Base-by-base conservation (phyloP, 2,329 filamentous ascomycete species). In the Penicillium aurantiogriseum region DNA sequence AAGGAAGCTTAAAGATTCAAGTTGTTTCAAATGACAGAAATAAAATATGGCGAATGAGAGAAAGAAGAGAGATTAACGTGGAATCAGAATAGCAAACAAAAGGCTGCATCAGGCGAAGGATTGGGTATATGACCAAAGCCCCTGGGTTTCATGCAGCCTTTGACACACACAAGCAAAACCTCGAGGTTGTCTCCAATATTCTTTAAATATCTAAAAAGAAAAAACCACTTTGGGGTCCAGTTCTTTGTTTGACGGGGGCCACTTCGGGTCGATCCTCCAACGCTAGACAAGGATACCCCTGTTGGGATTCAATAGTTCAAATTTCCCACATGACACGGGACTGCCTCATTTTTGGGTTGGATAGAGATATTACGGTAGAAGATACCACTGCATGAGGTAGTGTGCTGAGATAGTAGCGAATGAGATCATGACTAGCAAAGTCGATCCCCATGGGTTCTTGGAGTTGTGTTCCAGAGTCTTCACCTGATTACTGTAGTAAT, bases 241-340 rank as follows among this genome's bases (percentile, higher is more conserved):
- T 51, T 42, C 48, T 51, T 51, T 51, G 25, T 42, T 42, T 39
- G 35, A 39, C 15, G 17, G 17, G 35, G 23, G 4, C 36, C 25
- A 29, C n/a, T 29, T 51, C 36, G n/a, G n/a, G 13, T 42, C 23
- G 36, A 42, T 51, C 47, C 21, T 19, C 21, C 21, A 25, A 36
- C 21, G 3, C 29, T 36, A 45, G 21, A 33, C 38, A 36, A 36
- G 50, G 40, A 36, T 43, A 27, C 10, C 38, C 39, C 39, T 10
- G 19, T 84, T 55, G 69, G 4, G 11, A 17, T 27, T 29, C 23
- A 11, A 49, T 38, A 49, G 15, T 27, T 9, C 21, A 15, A 6
- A 49, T 10, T n/a, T 19, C 7, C 6, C 7, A 21, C 17, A 3
- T 9, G 13, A 33, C 11, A 23, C 11, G 17, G 17, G 25, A 17